These are phyloP conservation scores for Phaeosphaeriaceae sp. DNA, from an alignment of 2,329 filamentous ascomycete species.

Conservation along the genomic window DNA sequence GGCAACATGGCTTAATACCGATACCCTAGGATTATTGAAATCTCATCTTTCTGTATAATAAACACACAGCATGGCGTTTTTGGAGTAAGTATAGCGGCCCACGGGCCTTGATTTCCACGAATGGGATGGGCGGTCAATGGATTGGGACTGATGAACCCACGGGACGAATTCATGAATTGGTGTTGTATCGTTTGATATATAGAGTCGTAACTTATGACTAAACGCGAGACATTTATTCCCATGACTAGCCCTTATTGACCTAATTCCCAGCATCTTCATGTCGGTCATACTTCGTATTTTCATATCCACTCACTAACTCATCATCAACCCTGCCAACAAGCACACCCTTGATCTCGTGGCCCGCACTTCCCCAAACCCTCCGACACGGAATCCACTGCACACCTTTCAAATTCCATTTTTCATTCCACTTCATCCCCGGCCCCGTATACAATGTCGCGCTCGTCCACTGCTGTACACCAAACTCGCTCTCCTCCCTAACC, in stretches of 20 bases:
- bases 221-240: too few species aligned
- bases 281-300: not conserved
- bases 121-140: too few species aligned
- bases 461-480: conserved; percentile 15
- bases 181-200: too few species aligned
- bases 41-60: conserved; percentile 19
- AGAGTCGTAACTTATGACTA: too few species aligned
- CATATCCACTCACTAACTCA: conserved; percentile 3
- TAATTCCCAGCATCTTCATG: not conserved
- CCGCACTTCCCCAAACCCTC: conserved; percentile 37
- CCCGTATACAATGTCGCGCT: conserved; percentile 33
- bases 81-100: not conserved
- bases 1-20: conserved; percentile 68
- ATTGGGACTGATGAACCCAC: too few species aligned
- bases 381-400: conserved; percentile 42
- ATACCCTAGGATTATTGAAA: conserved; percentile 8
- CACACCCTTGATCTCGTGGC: conserved; percentile 30
- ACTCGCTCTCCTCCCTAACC: conserved; percentile 3
- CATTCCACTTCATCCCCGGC: conserved; percentile 10
- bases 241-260: too few species aligned
- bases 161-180: too few species aligned
- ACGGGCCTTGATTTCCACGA: not conserved
- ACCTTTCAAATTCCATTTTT: conserved; percentile 12
- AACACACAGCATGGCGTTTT: conserved; percentile 6
- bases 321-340: conserved; percentile 33